Conservation (phyloP, 83 land plant genomes). For the Picea mariana region DNA sequence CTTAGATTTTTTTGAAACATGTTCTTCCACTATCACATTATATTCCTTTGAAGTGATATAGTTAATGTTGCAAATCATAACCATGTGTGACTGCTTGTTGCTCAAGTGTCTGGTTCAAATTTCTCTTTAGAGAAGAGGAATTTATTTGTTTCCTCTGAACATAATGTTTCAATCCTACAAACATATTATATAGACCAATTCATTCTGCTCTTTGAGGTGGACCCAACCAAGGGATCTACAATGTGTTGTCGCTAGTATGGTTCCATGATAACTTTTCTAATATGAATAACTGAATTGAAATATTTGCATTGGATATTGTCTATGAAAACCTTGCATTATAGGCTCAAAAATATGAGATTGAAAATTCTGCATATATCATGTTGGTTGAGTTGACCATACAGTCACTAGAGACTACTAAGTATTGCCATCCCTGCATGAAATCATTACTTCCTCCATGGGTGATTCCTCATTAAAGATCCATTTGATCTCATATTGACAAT, state of each 20-base stretch:
- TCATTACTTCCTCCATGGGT: not conserved
- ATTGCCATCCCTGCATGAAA: not conserved
- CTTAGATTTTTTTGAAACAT: not conserved
- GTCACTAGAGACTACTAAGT: not conserved
- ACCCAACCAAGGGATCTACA: conserved; percentile 2
- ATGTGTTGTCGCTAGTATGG: not conserved
- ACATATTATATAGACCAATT: not conserved
- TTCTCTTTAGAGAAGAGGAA: not conserved
- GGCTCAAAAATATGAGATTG: conserved; percentile 4
- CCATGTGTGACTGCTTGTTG: conserved; percentile 10
- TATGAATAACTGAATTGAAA: not conserved
- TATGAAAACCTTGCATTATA: not conserved
- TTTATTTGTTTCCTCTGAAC: not conserved
- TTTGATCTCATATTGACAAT: not conserved
- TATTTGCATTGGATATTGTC: not conserved
- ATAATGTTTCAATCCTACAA: not conserved
- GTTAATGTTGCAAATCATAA: conserved; percentile 17
- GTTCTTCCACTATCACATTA: not conserved
- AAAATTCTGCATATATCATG: not conserved
- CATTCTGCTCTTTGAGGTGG: not conserved
- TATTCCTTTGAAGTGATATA: conserved; percentile 9
- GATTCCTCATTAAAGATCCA: not conserved
- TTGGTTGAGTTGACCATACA: not conserved
- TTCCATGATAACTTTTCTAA: conserved; percentile 13
- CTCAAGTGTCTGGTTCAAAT: not conserved